Base-by-base conservation (phyloP, 208 protist species). In the Leptomonas pyrrhocoris region DNA sequence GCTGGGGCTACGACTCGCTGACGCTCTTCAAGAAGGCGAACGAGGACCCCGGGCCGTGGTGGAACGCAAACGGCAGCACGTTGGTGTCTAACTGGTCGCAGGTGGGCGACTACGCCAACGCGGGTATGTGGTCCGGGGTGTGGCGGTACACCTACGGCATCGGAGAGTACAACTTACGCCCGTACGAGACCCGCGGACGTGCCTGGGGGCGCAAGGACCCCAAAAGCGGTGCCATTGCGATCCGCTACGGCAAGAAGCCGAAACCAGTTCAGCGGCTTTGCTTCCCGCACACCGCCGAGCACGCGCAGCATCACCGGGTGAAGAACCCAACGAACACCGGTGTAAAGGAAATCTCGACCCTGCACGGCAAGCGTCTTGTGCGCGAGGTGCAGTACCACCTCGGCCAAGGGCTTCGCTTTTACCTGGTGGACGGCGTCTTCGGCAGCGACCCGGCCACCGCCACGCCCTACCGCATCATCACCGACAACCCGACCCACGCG, bases 331-430 rank as follows among this genome's bases (percentile, higher is more conserved):
- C 57, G 13, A 83, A 88, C 60, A 59, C 28, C 13, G 91, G 75
- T 21, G 86, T 83, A 73, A 68, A 27, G 28, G 87, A 89, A 53
- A 89, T 96, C 45, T 71, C 68, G 23, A 76, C 77, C 5, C 65
- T 96, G 28, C 87, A 94, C 62, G 91, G 88, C 42, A 96, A 96
- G 80, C 91, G 91, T n/a, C 67, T 94, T 25, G 68, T 96, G 51
- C 84, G 91, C 21, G 91, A 96, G 79, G 79, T 90, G 46, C 91
- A 96, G 79, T 96, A 94, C 73, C 91, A 96, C 74, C 85, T 96
- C 23, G 91, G 91, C 23, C 83, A 96, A 68, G 87, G 91, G 15
- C 68, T 96, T n/a, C 88, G 91, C 68, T 96, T 93, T 65, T 96
- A 96, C 74, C 64, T 94, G 19, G 79, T 96, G 13, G 91, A 96